These are phyloP conservation scores for Millerozyma miso DNA, from an alignment of 805 yeast species.

Conservation along the genomic window DNA sequence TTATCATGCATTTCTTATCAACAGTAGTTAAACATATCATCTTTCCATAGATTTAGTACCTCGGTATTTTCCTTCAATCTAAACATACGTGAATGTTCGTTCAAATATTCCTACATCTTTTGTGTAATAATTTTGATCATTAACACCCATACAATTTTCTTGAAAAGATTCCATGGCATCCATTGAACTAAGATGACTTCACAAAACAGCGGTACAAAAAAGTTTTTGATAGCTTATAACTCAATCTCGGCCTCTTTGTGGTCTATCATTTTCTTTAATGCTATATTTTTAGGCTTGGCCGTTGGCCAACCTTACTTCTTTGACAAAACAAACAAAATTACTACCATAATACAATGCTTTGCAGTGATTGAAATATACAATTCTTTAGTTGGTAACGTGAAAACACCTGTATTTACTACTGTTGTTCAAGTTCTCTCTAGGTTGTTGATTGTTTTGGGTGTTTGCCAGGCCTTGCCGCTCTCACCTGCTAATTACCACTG, in stretches of 20 bases:
- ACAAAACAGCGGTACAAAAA: slow-evolving; percentile 15
- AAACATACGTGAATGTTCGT: too few species aligned
- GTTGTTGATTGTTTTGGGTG: slow-evolving; percentile 75
- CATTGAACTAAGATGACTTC: slow-evolving; percentile 1
- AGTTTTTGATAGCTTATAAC: slow-evolving; percentile 40
- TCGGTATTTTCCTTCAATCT: too few species aligned
- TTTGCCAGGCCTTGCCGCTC: slow-evolving; percentile 69
- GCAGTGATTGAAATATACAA: slow-evolving; percentile 82
- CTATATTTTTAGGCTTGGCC: slow-evolving; percentile 26
- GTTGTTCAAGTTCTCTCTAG: slow-evolving; percentile 85
- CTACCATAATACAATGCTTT: slow-evolving; percentile 67
- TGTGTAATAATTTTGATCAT: too few species aligned
- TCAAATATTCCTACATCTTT: too few species aligned
- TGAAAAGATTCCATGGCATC: too few species aligned
- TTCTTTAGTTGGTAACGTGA: slow-evolving; percentile 73
- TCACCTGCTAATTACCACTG: slow-evolving; percentile 58
- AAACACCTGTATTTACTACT: slow-evolving; percentile 82
- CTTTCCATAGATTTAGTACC: too few species aligned
- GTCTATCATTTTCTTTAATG: slow-evolving; percentile 38
- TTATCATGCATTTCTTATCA: too few species aligned
- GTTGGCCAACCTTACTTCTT: slow-evolving; percentile 67
- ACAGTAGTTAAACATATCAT: too few species aligned
- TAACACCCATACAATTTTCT: too few species aligned
- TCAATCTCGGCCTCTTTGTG: slow-evolving; percentile 40
- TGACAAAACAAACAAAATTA: slow-evolving; percentile 50